Evolutionary conservation across 371 early-diverging fungal genomes (phyloP), one percentile per base, ranked within the genome.

Genomic region (Mucor indicus): DNA sequence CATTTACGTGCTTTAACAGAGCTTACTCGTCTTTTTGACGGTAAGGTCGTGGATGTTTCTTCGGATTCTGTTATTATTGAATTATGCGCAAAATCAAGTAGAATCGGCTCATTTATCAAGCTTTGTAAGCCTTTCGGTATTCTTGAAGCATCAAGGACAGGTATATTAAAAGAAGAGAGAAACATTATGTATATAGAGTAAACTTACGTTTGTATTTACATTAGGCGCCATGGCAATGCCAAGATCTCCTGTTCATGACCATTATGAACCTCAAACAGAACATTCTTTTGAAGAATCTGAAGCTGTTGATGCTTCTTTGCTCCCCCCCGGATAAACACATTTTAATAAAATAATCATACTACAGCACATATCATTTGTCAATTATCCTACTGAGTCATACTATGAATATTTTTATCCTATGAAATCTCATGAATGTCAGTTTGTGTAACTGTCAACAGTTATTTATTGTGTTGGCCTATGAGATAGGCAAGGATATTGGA

Each of bases 181-280:
- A 8, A 25, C 15, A 31, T 39, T 30, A n/a, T n/a, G n/a, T n/a
- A n/a, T n/a, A n/a, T n/a, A n/a, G n/a, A n/a, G n/a, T n/a, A n/a
- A n/a, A n/a, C n/a, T n/a, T n/a, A n/a, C n/a, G n/a, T n/a, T n/a
- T n/a, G n/a, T n/a, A n/a, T n/a, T n/a, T n/a, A n/a, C 12, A n/a
- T 10, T 64, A 84, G 87, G 91, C 49, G 74, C 87, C 62, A 95
- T 98, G 95, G 94, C 93, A 27, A 91, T 98, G 87, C 91, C 96
- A 9, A 78, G 96, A 37, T 86, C 91, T 31, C 88, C 86, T 37
- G 77, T 91, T 38, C 84, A 80, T 46, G 86, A 87, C 44, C 60
- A 78, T 43, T 77, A 85, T 50, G 89, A 85, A 51, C 72, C 79
- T 31, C 78, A 76, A 37, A 67, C 75, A 35, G 74, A 63, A n/a